Base-by-base conservation (phyloP, 2,329 filamentous ascomycete genomes). In the Aspergillus arachidicola region DNA sequence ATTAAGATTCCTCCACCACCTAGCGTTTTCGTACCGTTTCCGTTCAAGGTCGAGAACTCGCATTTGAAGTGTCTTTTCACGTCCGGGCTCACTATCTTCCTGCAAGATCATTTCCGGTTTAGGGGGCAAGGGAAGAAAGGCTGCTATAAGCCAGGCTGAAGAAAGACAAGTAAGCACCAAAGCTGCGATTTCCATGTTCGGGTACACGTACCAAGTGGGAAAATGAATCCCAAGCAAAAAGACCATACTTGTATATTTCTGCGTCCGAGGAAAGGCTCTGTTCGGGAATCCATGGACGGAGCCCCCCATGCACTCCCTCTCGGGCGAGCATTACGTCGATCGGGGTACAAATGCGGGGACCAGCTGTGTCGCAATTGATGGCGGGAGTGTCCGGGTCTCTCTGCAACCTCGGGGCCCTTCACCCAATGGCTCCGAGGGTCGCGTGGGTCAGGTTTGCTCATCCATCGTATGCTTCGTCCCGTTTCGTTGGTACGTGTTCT, bases 141-240 rank as follows among this genome's bases (percentile, higher is more conserved):
- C 86, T 1, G 89, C 93, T 66, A 93, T 82, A 80, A 94, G 91
- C 92, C 92, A 96, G 60, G 89, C 90, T 90, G 69, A 56, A 61
- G 11, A 3, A 48, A 26, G 23, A 46, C 28, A 26, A 43, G 60
- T 62, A 34, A 62, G 48, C 28, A 54, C n/a, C 16, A 21, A 19
- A 14, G 10, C 32, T 56, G n/a, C 16, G 4, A 28, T 28, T 26
- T 9, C 23, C 12, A 32, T 10, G 30, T 21, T 19, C 9, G 30
- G n/a, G 23, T 34, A 32, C 9, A 77, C 87, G 78, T 79, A 90
- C 88, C 83, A 64, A 93, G 84, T 6, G 92, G 93, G 72, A 93
- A 87, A 54, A 94, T 80, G 72, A 96, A 96, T 28, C 93, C 93
- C 54, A 90, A 48, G 60, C 89, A 87, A 78, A 96, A 96, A 56